Evolutionary conservation across 129 eudicot genomes (phyloP).

Genomic region (Glebionis coronaria): DNA sequence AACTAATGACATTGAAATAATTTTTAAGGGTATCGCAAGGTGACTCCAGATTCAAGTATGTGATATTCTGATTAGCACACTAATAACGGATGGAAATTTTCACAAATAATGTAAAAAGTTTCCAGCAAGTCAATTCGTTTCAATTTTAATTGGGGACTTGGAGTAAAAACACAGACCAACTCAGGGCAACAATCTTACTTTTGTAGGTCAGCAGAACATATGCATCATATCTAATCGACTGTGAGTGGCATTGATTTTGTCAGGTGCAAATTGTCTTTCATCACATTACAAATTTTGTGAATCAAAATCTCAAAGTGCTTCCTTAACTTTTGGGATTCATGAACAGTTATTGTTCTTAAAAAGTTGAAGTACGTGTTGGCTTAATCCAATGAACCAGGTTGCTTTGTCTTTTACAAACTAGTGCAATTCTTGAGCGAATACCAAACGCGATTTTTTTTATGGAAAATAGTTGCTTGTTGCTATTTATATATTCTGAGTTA

Average conservation of each 20-base stretch:
- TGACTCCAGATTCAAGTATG: no score
- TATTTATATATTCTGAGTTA: neutral
- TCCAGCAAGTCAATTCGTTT: neutral
- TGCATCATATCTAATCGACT: neutral
- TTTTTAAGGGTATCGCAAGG: no score
- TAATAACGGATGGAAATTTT: no score
- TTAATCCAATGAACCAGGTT: neutral
- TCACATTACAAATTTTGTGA: neutral
- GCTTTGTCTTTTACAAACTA: neutral
- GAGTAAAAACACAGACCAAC: neutral
- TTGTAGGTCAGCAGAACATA: neutral
- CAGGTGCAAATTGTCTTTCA: neutral
- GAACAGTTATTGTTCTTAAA: neutral
- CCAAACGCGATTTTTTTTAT: no score
- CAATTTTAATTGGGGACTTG: neutral
- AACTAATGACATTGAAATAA: neutral
- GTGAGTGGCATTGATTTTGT: neutral
- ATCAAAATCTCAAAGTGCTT: slow-evolving; percentile 2
- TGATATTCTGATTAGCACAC: no score
- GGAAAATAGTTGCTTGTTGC: neutral
- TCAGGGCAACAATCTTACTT: neutral
- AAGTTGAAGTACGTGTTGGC: neutral
- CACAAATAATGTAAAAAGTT: neutral
- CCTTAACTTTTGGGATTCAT: neutral
- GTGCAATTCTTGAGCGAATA: neutral